phyloP scores from a whole-genome alignment of 805 yeast species.

The Candida corydali region DNA sequence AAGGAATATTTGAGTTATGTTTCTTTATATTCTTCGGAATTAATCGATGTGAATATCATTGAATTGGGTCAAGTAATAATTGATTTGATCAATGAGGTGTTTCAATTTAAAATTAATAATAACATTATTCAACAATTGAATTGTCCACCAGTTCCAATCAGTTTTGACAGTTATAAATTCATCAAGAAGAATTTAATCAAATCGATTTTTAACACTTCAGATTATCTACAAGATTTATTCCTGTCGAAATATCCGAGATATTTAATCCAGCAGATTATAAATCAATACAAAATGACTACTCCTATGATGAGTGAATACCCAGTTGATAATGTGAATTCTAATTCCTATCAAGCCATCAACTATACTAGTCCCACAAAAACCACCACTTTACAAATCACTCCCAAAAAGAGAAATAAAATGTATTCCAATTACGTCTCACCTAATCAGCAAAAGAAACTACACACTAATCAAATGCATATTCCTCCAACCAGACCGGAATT shows the following conservation, averaged over 20 bases:
- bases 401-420: slow-evolving; percentile 1
- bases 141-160: slow-evolving; percentile 9
- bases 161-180: slow-evolving; percentile 14
- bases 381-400: slow-evolving; percentile 4
- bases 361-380: slow-evolving; percentile 6
- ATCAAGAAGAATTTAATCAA: slow-evolving; percentile 24
- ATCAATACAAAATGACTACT: slow-evolving; percentile 11
- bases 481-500: background rate
- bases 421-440: background rate
- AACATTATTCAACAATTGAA: slow-evolving; percentile 1
- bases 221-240: slow-evolving; percentile 23
- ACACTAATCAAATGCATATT: background rate
- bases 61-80: slow-evolving; percentile 28
- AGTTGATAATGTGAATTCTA: slow-evolving; percentile 1
- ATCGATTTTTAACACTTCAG: slow-evolving; percentile 24
- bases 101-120: slow-evolving; percentile 13
- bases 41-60: slow-evolving; percentile 31
- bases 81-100: slow-evolving; percentile 29
- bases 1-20: slow-evolving; percentile 49
- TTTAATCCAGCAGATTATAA: slow-evolving; percentile 17
- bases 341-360: slow-evolving; percentile 1
- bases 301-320: slow-evolving; percentile 4
- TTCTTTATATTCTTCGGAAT: slow-evolving; percentile 43
- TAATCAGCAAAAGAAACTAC: background rate
- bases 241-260: slow-evolving; percentile 27